Conservation (phyloP, 176 grass and related monocot genomes). For the Juncus inflexus region DNA sequence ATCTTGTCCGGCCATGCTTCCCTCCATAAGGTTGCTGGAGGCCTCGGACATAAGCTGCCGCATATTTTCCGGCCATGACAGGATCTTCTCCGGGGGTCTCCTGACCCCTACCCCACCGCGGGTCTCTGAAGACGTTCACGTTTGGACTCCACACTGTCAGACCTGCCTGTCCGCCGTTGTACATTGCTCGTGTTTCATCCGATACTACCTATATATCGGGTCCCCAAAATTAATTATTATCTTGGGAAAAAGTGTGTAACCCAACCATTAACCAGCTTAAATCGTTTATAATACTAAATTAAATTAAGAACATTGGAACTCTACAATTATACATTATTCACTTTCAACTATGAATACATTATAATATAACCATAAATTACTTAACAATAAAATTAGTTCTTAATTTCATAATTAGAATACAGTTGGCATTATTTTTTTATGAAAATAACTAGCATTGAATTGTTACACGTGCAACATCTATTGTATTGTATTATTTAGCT, state of each 20-base stretch:
- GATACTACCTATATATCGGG: constrained; percentile 47
- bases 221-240: background rate
- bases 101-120: constrained; percentile 74
- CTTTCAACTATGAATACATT: too few species aligned
- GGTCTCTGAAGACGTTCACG: constrained; percentile 87
- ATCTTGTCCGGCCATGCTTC: constrained; percentile 15
- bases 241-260: too few species aligned
- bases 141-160: constrained; percentile 84
- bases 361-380: too few species aligned
- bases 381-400: too few species aligned
- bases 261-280: too few species aligned
- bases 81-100: constrained; percentile 94
- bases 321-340: too few species aligned
- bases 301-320: too few species aligned
- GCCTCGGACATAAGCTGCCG: constrained; percentile 58
- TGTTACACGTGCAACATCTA: background rate
- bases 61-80: constrained; percentile 41
- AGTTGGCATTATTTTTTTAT: too few species aligned
- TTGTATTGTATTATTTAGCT: background rate
- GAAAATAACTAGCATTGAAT: too few species aligned
- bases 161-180: constrained; percentile 67
- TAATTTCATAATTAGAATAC: too few species aligned
- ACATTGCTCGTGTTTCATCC: constrained; percentile 72
- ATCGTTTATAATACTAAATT: too few species aligned
- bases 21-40: constrained; percentile 52